Conservation (phyloP, 1,284 basidiomycete species). For the Kwoniella shivajii region DNA sequence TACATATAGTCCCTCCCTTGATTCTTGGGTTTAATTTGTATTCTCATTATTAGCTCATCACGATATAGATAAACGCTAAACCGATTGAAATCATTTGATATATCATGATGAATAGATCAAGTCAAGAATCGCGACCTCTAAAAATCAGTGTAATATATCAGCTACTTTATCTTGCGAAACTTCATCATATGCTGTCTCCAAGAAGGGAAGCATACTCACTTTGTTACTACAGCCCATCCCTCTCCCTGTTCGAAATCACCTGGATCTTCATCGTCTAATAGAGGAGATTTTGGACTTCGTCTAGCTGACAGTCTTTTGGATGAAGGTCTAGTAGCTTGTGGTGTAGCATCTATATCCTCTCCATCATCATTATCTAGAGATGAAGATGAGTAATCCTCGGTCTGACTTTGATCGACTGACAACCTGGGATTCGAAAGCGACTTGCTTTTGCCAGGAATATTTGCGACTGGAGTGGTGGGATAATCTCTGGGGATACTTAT, state of each 20-base stretch:
- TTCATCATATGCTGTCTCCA: not conserved
- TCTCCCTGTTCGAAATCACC: constrained; percentile 48
- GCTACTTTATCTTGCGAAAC: not conserved
- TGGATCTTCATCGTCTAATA: constrained; percentile 51
- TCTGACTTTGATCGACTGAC: not conserved
- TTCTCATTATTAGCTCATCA: constrained; percentile 12
- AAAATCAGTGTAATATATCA: not conserved
- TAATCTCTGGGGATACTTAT: not conserved
- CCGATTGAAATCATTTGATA: constrained; percentile 3
- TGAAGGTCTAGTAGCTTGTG: not conserved
- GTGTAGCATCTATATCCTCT: constrained; percentile 15
- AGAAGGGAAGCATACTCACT: constrained; percentile 28
- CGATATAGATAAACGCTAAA: constrained; percentile 11
- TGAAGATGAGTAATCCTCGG: too few species aligned
- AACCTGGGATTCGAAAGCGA: constrained; percentile 5
- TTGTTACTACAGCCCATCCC: constrained; percentile 50
- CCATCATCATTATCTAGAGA: not conserved
- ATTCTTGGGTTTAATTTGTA: too few species aligned
- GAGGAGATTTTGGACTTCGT: constrained; percentile 38
- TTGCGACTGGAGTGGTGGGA: constrained; percentile 13
- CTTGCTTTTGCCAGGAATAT: constrained; percentile 17
- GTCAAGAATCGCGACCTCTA: constrained; percentile 22
- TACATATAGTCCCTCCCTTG: too few species aligned
- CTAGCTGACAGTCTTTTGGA: constrained; percentile 25
- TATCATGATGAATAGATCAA: constrained; percentile 4